Percentiles rank a stretch among this genome's conserved stretches.
Evolutionary conservation across 108 stramenopile genomes (phyloP).

Genomic region (Nitzschia sp.): DNA sequence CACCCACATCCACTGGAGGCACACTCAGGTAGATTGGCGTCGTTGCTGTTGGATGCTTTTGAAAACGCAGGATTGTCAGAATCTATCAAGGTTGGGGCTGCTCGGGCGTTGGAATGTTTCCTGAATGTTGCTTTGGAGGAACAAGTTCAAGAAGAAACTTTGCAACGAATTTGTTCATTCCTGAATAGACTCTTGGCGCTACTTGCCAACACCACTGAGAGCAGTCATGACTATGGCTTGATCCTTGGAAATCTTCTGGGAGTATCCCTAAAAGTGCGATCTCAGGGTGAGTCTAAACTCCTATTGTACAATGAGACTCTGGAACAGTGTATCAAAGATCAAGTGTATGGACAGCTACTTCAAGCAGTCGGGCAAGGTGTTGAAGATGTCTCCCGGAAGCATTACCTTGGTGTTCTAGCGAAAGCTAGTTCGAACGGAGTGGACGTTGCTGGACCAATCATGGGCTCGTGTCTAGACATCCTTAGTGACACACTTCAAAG

Average conservation of each 20-base stretch:
- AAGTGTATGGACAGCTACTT: conserved; percentile 11
- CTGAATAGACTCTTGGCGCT: not conserved
- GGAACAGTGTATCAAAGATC: conserved; percentile 7
- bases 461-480: conserved; percentile 11
- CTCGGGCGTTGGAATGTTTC: conserved; percentile 23
- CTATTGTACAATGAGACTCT: conserved; percentile 6
- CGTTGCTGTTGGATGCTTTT: conserved; percentile 27
- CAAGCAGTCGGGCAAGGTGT: not conserved
- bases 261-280: conserved; percentile 1
- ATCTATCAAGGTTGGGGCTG: conserved; percentile 17
- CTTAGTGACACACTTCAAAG: not conserved
- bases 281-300: not conserved
- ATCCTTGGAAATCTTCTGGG: conserved; percentile 28
- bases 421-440: conserved; percentile 19
- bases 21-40: conserved; percentile 35
- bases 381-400: not conserved
- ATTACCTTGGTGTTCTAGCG: conserved; percentile 15
- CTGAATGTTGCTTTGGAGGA: not conserved
- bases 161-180: conserved; percentile 26
- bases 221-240: not conserved
- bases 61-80: conserved; percentile 14
- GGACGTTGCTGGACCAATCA: conserved; percentile 13
- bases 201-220: conserved; percentile 3
- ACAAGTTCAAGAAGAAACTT: conserved; percentile 9
- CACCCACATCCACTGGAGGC: conserved; percentile 71